Conservation (phyloP, 108 stramenopile genomes). For the Craspedostauros australis region DNA sequence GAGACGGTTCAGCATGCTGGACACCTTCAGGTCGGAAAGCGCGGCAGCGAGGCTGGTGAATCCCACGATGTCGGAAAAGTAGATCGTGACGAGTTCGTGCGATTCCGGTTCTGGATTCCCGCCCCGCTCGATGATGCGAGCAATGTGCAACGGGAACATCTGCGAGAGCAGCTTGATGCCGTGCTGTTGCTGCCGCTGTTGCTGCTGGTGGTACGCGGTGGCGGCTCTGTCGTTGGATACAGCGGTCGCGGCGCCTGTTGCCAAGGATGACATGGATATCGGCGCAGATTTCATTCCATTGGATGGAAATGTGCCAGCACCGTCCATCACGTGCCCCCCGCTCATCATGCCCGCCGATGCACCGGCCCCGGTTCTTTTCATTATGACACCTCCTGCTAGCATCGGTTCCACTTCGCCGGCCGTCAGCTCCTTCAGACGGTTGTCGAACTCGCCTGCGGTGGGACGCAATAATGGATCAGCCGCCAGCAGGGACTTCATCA, state of each 20-base stretch:
- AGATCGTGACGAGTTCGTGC: slow-evolving; percentile 4
- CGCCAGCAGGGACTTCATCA: slow-evolving; percentile 30
- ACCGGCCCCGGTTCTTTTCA: too few relatives aligned
- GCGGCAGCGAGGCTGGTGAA: slow-evolving; percentile 20
- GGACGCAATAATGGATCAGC: slow-evolving; percentile 27
- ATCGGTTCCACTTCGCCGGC: slow-evolving; percentile 23
- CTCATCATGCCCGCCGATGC: too few relatives aligned
- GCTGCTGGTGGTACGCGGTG: too few relatives aligned
- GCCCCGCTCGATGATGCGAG: slow-evolving; percentile 27
- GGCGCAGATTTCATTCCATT: too few relatives aligned
- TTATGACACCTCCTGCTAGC: too few relatives aligned
- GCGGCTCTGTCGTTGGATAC: too few relatives aligned
- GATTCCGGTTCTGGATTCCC: slow-evolving; percentile 19
- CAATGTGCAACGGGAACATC: slow-evolving; percentile 51
- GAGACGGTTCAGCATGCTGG: slow-evolving; percentile 27
- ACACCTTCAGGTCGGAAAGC: slow-evolving; percentile 20
- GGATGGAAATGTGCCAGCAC: too few relatives aligned
- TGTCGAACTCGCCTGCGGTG: slow-evolving; percentile 34
- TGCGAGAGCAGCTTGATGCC: slow-evolving; percentile 9
- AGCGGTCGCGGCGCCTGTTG: too few relatives aligned
- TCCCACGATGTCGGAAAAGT: slow-evolving; percentile 35
- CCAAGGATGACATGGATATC: too few relatives aligned
- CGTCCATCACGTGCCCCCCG: too few relatives aligned
- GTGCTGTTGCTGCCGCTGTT: too few relatives aligned
- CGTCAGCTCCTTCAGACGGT: slow-evolving; percentile 22